Evolutionary conservation across 2,329 filamentous ascomycete genomes (phyloP).

Genomic region (Ascomycota sp.): DNA sequence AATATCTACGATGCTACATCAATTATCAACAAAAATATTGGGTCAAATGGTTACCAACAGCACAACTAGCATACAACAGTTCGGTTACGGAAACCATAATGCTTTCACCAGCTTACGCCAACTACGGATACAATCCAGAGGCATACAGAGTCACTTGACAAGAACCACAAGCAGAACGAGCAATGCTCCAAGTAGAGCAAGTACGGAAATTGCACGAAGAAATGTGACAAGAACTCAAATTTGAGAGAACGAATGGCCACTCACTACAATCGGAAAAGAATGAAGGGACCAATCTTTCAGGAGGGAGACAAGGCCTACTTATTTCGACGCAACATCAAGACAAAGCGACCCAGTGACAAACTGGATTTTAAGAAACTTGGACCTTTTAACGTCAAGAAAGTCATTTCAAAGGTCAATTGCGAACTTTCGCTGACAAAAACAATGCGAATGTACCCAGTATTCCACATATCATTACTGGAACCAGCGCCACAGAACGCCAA

Average conservation of each 20-base stretch:
- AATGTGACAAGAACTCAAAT: neutral
- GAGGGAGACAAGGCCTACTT: conserved; percentile 3
- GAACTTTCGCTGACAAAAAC: neutral
- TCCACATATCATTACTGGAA: conserved; percentile 1
- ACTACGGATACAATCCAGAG: neutral
- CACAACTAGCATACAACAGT: neutral
- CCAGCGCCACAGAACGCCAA: neutral
- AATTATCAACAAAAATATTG: neutral
- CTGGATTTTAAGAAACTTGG: neutral
- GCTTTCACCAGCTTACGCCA: neutral
- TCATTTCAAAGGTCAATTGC: conserved; percentile 1
- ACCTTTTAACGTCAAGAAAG: neutral
- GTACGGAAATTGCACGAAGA: neutral
- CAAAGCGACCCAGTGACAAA: neutral
- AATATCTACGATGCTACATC: too few species aligned
- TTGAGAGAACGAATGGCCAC: neutral
- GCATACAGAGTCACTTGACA: neutral
- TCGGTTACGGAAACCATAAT: neutral
- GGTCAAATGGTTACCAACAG: neutral
- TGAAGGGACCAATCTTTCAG: conserved; percentile 1
- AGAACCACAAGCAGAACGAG: conserved; percentile 1
- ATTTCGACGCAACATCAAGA: conserved; percentile 2
- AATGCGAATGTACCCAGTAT: neutral
- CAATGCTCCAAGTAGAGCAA: neutral
- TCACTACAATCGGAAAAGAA: neutral